These are phyloP conservation scores for Coprinopsis cinerea DNA, from an alignment of 768 basidiomycete genomes.

Conservation along the genomic window DNA sequence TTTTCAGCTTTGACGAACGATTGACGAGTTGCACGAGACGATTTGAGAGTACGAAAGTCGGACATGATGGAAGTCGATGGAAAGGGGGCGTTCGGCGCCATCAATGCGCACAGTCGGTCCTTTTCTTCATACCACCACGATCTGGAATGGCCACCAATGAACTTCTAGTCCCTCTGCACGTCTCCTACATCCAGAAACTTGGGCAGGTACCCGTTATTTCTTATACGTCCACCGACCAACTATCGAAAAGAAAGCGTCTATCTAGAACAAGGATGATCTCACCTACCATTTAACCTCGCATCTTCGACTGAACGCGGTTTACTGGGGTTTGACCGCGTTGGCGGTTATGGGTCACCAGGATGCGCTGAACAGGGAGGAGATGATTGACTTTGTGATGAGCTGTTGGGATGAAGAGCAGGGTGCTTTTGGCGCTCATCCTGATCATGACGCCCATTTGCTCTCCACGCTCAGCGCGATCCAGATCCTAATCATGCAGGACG, in stretches of 20 bases:
- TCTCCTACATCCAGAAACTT: constrained; percentile 70
- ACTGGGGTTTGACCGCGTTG: constrained; percentile 92
- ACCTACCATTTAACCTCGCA: constrained; percentile 89
- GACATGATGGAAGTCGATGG: neutral
- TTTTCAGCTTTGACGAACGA: neutral
- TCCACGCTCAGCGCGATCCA: constrained; percentile 90
- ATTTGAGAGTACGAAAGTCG: neutral
- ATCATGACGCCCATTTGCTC: constrained; percentile 86
- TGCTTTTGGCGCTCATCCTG: constrained; percentile 87
- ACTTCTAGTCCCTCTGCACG: constrained; percentile 53
- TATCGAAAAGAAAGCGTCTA: neutral
- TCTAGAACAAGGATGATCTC: constrained; percentile 75
- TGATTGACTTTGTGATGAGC: constrained; percentile 84
- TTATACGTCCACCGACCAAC: neutral
- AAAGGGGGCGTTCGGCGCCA: too few relatives aligned
- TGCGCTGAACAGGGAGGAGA: constrained; percentile 76
- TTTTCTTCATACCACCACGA: too few relatives aligned
- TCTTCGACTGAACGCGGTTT: constrained; percentile 90
- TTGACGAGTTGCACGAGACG: neutral
- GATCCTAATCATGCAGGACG: constrained; percentile 81
- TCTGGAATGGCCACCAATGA: constrained; percentile 2
- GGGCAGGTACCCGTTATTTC: constrained; percentile 42
- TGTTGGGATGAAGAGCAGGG: constrained; percentile 95
- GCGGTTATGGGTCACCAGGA: constrained; percentile 74
- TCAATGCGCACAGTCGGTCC: too few relatives aligned